A percentile compares a stretch with the other conserved stretches of the same genome.
These are phyloP conservation scores for Pyrenopolyporus hunteri DNA, from an alignment of 495 filamentous ascomycete genomes.

Conservation along the genomic window DNA sequence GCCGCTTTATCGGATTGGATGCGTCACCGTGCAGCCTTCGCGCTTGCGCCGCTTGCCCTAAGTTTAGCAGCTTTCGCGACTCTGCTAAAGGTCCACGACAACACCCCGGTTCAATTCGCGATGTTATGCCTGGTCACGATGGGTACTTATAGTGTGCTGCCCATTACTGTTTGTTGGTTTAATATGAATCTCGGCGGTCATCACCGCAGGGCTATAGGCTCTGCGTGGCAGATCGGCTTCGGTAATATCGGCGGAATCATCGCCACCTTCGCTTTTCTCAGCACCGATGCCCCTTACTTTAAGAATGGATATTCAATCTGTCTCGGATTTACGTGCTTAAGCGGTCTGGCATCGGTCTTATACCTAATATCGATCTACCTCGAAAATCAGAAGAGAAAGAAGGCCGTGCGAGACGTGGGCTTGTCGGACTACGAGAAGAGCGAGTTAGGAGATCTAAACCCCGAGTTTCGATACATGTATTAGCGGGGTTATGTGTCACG, in stretches of 20 bases:
- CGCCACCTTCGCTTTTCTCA: constrained; percentile 80
- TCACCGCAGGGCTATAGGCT: constrained; percentile 79
- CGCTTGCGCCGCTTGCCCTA: constrained; percentile 66
- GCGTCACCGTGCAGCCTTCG: constrained; percentile 77
- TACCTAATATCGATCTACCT: constrained; percentile 65
- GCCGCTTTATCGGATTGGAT: constrained; percentile 71
- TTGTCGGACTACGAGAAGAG: constrained; percentile 77
- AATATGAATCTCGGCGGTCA: constrained; percentile 92
- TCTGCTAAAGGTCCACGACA: constrained; percentile 68
- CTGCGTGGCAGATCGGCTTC: constrained; percentile 89
- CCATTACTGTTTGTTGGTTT: constrained; percentile 90
- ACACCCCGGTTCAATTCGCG: constrained; percentile 67
- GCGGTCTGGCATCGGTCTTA: constrained; percentile 60
- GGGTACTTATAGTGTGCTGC: constrained; percentile 74
- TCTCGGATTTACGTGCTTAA: constrained; percentile 74
- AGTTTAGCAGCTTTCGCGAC: constrained; percentile 74
- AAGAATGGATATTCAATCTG: constrained; percentile 79
- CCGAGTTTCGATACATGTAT: constrained; percentile 66
- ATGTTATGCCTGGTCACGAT: constrained; percentile 76
- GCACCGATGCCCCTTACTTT: constrained; percentile 72
- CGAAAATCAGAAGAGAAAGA: constrained; percentile 72
- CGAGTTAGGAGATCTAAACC: constrained; percentile 71
- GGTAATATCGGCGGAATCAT: constrained; percentile 97
- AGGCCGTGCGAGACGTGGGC: constrained; percentile 53
- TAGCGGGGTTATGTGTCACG: constrained; percentile 30